Evolutionary conservation across 345 rosid species (phyloP).

Genomic region (Eucalyptus marginata): DNA sequence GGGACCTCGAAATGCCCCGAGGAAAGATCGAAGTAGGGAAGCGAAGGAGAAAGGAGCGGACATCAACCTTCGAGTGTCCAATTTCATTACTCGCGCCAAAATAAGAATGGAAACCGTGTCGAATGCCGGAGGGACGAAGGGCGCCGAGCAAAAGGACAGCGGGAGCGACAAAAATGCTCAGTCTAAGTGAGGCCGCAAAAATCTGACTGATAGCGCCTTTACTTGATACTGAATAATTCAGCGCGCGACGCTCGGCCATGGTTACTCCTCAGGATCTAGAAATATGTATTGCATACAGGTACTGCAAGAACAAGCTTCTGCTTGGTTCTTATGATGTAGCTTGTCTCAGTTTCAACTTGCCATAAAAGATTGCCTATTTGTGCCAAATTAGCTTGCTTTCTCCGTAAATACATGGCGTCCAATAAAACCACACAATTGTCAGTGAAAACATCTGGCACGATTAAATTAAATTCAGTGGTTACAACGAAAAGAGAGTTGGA

Average conservation of each 20-base stretch:
- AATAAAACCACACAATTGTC: neutral
- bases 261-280: neutral
- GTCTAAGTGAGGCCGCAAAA: neutral
- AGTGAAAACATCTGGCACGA: neutral
- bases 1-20: neutral
- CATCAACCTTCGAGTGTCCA: conserved; percentile 7
- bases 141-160: neutral
- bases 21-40: neutral
- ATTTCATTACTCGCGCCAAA: conserved; percentile 8
- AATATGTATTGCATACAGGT: neutral
- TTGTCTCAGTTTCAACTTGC: neutral
- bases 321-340: neutral
- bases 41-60: neutral
- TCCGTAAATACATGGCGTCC: neutral
- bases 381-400: neutral
- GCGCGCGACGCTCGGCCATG: neutral
- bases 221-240: neutral
- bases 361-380: neutral
- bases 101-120: conserved; percentile 7
- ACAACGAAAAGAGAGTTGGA: neutral
- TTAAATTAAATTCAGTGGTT: neutral
- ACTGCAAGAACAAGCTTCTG: neutral
- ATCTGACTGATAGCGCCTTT: neutral
- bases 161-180: neutral
- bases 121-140: neutral